phyloP scores from a whole-genome alignment of 257 asterid species.

The Thymus quinquecostatus region DNA sequence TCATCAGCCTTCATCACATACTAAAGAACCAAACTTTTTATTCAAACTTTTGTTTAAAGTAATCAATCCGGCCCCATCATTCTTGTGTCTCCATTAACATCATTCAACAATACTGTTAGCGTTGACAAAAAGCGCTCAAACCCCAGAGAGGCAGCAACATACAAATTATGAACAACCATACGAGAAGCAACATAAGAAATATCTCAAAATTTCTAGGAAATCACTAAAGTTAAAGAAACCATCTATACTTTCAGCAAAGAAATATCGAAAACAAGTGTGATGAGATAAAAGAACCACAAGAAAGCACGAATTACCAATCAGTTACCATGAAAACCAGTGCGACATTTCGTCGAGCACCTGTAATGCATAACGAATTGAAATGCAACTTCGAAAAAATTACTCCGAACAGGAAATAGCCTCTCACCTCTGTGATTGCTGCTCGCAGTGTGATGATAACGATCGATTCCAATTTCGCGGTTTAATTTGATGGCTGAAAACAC shows the following conservation, averaged over 20 bases:
- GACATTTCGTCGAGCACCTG: conserved; percentile 28
- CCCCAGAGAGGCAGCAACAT: neutral
- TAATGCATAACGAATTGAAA: neutral
- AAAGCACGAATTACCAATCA: too few species aligned
- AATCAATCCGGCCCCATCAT: neutral
- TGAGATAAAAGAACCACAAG: neutral
- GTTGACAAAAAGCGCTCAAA: neutral
- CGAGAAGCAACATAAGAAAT: neutral
- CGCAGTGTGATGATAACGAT: neutral
- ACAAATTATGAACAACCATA: neutral
- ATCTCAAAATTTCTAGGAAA: too few species aligned
- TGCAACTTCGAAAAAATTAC: neutral
- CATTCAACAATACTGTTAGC: neutral
- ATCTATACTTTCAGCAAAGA: neutral
- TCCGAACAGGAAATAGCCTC: neutral
- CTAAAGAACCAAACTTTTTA: neutral
- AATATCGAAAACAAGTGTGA: too few species aligned
- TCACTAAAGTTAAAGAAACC: neutral
- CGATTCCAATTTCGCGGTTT: neutral
- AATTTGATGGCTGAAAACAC: too few species aligned
- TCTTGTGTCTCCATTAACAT: neutral
- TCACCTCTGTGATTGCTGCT: conserved; percentile 4
- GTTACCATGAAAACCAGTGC: neutral
- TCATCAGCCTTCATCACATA: neutral
- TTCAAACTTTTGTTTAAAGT: neutral